phyloP scores from a whole-genome alignment of 257 asterid genomes.

The Rauvolfia tetraphylla region DNA sequence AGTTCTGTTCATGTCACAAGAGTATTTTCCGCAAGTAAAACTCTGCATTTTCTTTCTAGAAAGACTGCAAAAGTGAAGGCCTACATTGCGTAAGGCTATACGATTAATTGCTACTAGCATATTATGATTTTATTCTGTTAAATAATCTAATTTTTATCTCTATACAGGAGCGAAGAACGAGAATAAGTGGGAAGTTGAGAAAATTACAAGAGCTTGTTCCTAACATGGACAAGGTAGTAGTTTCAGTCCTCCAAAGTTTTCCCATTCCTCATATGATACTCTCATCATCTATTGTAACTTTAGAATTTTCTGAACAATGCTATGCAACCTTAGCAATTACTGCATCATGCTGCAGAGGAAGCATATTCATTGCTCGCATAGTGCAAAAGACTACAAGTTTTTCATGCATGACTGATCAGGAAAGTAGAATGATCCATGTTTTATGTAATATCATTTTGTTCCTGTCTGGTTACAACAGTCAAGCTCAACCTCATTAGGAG shows the following conservation, averaged over 20 bases:
- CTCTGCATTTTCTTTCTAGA: background rate
- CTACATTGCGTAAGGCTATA: too few species aligned
- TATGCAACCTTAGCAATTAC: background rate
- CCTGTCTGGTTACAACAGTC: too few species aligned
- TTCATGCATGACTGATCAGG: too few species aligned
- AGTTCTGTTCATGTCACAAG: background rate
- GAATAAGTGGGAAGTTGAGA: slow-evolving; percentile 84
- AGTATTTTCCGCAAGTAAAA: background rate
- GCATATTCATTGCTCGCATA: background rate
- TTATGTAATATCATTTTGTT: too few species aligned
- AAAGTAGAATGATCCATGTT: too few species aligned
- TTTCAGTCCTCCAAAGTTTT: background rate
- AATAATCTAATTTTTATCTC: background rate
- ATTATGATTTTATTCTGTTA: background rate
- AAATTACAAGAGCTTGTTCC: slow-evolving; percentile 94
- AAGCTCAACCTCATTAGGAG: too few species aligned
- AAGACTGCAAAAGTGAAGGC: background rate
- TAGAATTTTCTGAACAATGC: background rate
- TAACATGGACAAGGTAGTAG: slow-evolving; percentile 87
- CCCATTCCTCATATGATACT: background rate
- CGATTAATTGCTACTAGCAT: background rate
- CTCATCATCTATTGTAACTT: background rate
- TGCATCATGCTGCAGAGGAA: background rate
- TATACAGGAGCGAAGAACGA: slow-evolving; percentile 76
- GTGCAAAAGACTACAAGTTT: background rate